These are phyloP conservation scores for Trichopus zeylanicus DNA, from an alignment of 116 monocot species.

Conservation along the genomic window DNA sequence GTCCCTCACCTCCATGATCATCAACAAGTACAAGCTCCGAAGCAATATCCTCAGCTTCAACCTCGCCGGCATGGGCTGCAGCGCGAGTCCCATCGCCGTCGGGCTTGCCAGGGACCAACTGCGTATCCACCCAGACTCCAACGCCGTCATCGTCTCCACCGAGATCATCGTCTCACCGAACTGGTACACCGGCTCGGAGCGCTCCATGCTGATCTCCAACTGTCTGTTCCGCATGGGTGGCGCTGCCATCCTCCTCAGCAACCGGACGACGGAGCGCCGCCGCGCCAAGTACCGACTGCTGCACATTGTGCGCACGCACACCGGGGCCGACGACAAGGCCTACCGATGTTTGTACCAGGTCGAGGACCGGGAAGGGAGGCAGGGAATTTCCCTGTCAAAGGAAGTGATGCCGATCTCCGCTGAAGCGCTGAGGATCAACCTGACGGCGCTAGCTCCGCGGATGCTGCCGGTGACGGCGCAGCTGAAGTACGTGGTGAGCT, in stretches of 20 bases:
- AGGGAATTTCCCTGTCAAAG: conserved; percentile 38
- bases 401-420: conserved; percentile 52
- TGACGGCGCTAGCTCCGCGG: conserved; percentile 41
- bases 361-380: conserved; percentile 28
- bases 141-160: conserved; percentile 37
- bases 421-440: conserved; percentile 42
- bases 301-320: conserved; percentile 47
- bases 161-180: conserved; percentile 47
- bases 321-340: conserved; percentile 24
- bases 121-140: conserved; percentile 29
- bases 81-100: conserved; percentile 29
- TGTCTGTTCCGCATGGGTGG: conserved; percentile 56
- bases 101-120: conserved; percentile 27
- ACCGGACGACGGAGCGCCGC: conserved; percentile 21
- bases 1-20: conserved; percentile 31
- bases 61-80: conserved; percentile 48
- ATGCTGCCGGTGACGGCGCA: conserved; percentile 51
- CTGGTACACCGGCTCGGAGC: conserved; percentile 13
- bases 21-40: conserved; percentile 26
- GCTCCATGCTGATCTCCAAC: not conserved
- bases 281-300: conserved; percentile 45
- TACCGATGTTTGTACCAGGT: conserved; percentile 49
- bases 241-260: conserved; percentile 53
- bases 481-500: conserved; percentile 12
- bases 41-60: conserved; percentile 36